phyloP scores from a whole-genome alignment of 2,329 filamentous ascomycete genomes.

The Helminthosporium solani region DNA sequence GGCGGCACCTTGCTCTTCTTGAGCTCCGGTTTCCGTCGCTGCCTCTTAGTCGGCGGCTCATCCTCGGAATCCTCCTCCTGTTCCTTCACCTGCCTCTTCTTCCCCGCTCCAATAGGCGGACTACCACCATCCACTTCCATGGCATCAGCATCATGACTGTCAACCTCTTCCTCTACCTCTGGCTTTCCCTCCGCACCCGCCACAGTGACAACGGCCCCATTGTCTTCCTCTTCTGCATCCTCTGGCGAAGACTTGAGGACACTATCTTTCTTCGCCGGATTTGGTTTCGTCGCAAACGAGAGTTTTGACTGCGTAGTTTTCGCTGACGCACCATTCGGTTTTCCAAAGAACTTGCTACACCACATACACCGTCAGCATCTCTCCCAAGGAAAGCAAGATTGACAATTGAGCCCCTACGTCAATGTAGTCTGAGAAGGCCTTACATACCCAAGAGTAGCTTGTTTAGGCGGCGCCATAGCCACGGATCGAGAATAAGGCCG shows the following conservation, averaged over 20 bases:
- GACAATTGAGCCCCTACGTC: slow-evolving; percentile 56
- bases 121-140: slow-evolving; percentile 33
- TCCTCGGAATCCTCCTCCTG: slow-evolving; percentile 28
- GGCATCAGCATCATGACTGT: slow-evolving; percentile 19
- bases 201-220: slow-evolving; percentile 16
- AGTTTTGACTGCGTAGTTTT: slow-evolving; percentile 76
- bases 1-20: slow-evolving; percentile 17
- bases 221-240: slow-evolving; percentile 9
- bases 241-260: slow-evolving; percentile 19
- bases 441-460: slow-evolving; percentile 88
- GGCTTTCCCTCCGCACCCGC: slow-evolving; percentile 17
- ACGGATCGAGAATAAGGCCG: slow-evolving; percentile 11
- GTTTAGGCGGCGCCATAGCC: slow-evolving; percentile 59
- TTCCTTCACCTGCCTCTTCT: slow-evolving; percentile 33
- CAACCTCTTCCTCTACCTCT: slow-evolving; percentile 16
- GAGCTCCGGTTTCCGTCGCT: slow-evolving; percentile 28
- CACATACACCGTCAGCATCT: slow-evolving; percentile 12
- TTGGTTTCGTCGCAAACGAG: slow-evolving; percentile 63
- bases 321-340: slow-evolving; percentile 60
- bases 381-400: background rate
- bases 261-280: slow-evolving; percentile 44
- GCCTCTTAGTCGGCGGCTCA: slow-evolving; percentile 39
- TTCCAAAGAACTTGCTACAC: slow-evolving; percentile 82
- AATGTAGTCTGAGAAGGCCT: slow-evolving; percentile 71
- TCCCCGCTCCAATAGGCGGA: slow-evolving; percentile 24